A percentile compares a stretch with the other conserved stretches of the same genome.
Conservation (phyloP, 2,329 filamentous ascomycete species). For the Fusarium sp. region DNA sequence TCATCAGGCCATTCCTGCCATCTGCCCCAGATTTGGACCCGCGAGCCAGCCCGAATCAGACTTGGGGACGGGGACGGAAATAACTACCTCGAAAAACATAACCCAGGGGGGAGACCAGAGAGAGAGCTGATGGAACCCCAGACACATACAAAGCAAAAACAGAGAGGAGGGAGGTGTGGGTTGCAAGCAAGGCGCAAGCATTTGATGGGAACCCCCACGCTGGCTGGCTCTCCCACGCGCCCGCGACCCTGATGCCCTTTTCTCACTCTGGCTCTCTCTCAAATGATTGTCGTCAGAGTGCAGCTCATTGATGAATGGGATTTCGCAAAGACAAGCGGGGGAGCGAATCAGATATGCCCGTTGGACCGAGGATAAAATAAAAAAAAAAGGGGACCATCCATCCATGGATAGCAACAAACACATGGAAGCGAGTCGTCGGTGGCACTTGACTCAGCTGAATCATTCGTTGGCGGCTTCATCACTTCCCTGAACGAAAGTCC, state of each 20-base stretch:
- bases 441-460: constrained; percentile 37
- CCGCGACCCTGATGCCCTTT: constrained; percentile 15
- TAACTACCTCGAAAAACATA: constrained; percentile 31
- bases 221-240: constrained; percentile 23
- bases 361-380: constrained; percentile 10
- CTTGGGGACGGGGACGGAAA: constrained; percentile 25
- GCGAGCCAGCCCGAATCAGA: constrained; percentile 9
- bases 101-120: constrained; percentile 12
- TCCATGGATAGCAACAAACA: background rate
- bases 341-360: background rate
- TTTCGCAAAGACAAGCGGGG: background rate
- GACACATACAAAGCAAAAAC: constrained; percentile 17
- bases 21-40: constrained; percentile 13
- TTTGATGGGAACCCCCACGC: constrained; percentile 29
- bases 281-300: constrained; percentile 12
- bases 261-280: constrained; percentile 1
- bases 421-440: background rate
- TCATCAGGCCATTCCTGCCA: constrained; percentile 30
- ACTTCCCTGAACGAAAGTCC: constrained; percentile 11
- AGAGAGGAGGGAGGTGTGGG: background rate
- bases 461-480: constrained; percentile 7
- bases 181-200: background rate
- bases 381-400: background rate
- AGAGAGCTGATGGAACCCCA: constrained; percentile 25
- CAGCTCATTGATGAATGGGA: background rate